Evolutionary conservation across 495 filamentous ascomycete species (phyloP).

Genomic region (Podospora tetraspora): DNA sequence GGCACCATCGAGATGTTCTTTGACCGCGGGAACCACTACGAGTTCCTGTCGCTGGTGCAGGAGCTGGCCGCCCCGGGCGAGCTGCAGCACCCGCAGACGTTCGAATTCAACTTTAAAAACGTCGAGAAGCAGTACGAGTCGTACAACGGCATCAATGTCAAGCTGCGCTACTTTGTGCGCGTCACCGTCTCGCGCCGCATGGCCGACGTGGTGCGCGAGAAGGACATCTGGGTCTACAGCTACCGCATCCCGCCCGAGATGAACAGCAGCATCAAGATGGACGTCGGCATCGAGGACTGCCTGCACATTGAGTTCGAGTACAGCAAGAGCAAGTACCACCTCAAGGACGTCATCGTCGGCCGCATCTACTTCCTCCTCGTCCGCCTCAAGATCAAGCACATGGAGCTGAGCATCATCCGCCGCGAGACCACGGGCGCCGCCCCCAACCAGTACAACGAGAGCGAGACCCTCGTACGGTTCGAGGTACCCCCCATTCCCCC

Average conservation of each 20-base stretch:
- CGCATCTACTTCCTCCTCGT: slow-evolving; percentile 98
- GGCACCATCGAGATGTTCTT: slow-evolving; percentile 99
- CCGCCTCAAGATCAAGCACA: slow-evolving; percentile 98
- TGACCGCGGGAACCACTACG: slow-evolving; percentile 97
- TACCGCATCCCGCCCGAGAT: slow-evolving; percentile 98
- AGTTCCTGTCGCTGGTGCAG: slow-evolving; percentile 93
- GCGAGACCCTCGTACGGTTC: slow-evolving; percentile 94
- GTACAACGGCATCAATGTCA: slow-evolving; percentile 99
- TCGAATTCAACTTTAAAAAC: slow-evolving; percentile 99
- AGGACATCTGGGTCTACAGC: slow-evolving; percentile 99
- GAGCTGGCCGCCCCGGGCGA: slow-evolving; percentile 95
- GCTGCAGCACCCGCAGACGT: slow-evolving; percentile 96
- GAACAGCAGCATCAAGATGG: slow-evolving; percentile 99
- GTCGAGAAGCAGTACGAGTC: slow-evolving; percentile 99
- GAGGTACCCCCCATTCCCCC: slow-evolving; percentile 54
- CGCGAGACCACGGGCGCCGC: slow-evolving; percentile 93
- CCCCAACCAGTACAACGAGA: slow-evolving; percentile 99
- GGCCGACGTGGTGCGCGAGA: slow-evolving; percentile 96
- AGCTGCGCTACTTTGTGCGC: slow-evolving; percentile 95
- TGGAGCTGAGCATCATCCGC: slow-evolving; percentile 97
- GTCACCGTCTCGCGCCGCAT: slow-evolving; percentile 95
- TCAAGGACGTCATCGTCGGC: slow-evolving; percentile 99
- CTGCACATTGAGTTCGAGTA: slow-evolving; percentile 99
- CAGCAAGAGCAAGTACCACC: slow-evolving; percentile 96
- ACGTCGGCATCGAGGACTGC: slow-evolving; percentile 98